Base-by-base conservation (phyloP, 2,329 filamentous ascomycete genomes). In the Sclerotinia nivalis region DNA sequence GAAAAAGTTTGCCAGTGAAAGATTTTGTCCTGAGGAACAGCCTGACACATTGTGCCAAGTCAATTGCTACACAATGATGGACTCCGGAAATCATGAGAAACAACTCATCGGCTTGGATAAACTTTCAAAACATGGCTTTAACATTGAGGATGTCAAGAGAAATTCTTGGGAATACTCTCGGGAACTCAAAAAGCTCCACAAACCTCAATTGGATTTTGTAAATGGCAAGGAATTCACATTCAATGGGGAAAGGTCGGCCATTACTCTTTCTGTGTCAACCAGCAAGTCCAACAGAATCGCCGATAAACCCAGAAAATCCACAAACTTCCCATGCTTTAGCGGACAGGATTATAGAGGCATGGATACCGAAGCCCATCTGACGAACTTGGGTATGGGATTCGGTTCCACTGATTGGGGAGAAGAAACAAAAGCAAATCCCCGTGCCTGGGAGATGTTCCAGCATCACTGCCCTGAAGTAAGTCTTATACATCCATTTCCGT, bases 1-100 rank as follows among this genome's bases (percentile, higher is more conserved):
- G 0, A 37, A 10, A 12, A 28, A 55, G 1, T 43, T 47, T 4
- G 20, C 28, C 25, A 18, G 31, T 10, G 9, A 55, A n/a, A 62
- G 45, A 20, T 69, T 47, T 22, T 69, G 66, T 25, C 58, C 66
- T 18, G 49, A 37, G 2, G 66, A 69, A 1, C 20, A 28, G 8
- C 66, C 66, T 22, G 45, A 34, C 13, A 69, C 66, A 20, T 20
- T 69, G 18, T 69, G 66, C 18, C 66, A 69, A 64, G 25, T 52
- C 49, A 64, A 47, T 9, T 69, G 66, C 28, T 69, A 56, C 15
- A 69, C 66, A 4, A 69, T 69, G 66, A 31, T 69, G 20, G n/a
- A 64, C 4, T 20, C 15, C 20, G n/a, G 40, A 12, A 69, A 69
- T 47, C 66, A 69, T 10, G 66, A 69, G 20, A 50, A 54, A 2